Evolutionary conservation across 2,329 filamentous ascomycete species (phyloP), one percentile per base, ranked within the genome.

Genomic region (Albophoma yamanashiensis): DNA sequence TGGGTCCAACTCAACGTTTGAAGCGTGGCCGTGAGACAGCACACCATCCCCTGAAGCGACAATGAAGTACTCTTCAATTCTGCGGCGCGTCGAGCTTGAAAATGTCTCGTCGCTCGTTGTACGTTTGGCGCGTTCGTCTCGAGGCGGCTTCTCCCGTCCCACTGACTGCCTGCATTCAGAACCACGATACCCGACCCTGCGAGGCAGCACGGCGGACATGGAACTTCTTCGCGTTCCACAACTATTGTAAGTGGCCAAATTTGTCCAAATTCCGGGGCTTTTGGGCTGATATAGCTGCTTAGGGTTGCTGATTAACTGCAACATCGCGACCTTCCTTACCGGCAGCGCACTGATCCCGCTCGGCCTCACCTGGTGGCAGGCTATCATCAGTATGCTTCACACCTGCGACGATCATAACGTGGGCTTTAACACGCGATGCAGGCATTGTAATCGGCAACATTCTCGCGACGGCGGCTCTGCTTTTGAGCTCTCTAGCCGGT

Each of bases 121-220:
- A 9, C 1, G 58, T 36, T 7, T 20, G 1, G 25, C 27, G 15
- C 1, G 50, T 7, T 12, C 20, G 3, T 36, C 1, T n/a, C 9
- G 50, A 20, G 17, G 20, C 50, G 9, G 31, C 4, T 6, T 5
- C 20, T 53, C 27, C 47, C 27, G 14, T 36, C 31, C 9, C 15
- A 20, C 17, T 47, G 43, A 47, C 43, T 47, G 43, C 11, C n/a
- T 25, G 3, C 9, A 17, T 25, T 20, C 47, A 75, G 73, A 82
- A 82, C 65, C 74, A 81, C 62, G 79, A 82, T 64, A 78, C 81
- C 60, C 76, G 78, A 3, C 79, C 79, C 12, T 74, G 79, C 36
- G 76, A 78, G 61, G 66, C 70, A 1, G 71, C 65, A 52, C 69
- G 76, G 52, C 70, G 76, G 20, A 79, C 75, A 6, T 80, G 76